Base-by-base conservation (phyloP, 208 protist species). In the Phytomonas sp. region DNA sequence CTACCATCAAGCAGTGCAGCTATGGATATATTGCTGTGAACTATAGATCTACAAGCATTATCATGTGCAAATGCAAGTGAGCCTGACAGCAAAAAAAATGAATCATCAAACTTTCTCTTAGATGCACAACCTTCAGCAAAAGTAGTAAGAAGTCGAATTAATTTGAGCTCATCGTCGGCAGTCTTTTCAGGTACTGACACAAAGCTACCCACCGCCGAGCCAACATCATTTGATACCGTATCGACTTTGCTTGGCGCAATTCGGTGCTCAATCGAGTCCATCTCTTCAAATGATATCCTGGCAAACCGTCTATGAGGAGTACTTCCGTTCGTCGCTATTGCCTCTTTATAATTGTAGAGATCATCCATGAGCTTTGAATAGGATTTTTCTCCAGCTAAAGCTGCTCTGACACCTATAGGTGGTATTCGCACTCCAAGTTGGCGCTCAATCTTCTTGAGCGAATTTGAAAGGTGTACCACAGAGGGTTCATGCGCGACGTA, bases 31-130 rank as follows among this genome's bases (percentile, higher is more conserved):
- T 96, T 94, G 1, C 81, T 70, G 68, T 96, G 91, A 23, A 83
- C 77, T 26, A 82, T 66, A 31, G 81, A 73, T 15, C 78, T 72
- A 0, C 73, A 73, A 28, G 72, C 71, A 59, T 85, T 75, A 70
- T 93, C 88, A 73, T 94, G 85, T n/a, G 85, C 83, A 75, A 94
- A 93, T 60, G 67, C 68, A 36, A 95, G 73, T 17, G 82, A 76
- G 26, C 56, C 62, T 26, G 74, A 73, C 31, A 93, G 66, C 33
- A 88, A 68, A 59, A 73, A 78, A 26, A 76, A 84, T 8, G 90
- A 85, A 33, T 87, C 75, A 43, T 87, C 84, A 34, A 82, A 82
- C 29, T 85, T 67, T 0, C 78, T 61, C 61, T 73, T 81, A 40
- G 70, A 63, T 53, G 74, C 67, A 66, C 84, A 91, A 3, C 81